Percentiles rank a stretch among this genome's conserved stretches.
These are phyloP conservation scores for Talaromyces sp. DNA, from an alignment of 2,329 filamentous ascomycete genomes.

Conservation along the genomic window DNA sequence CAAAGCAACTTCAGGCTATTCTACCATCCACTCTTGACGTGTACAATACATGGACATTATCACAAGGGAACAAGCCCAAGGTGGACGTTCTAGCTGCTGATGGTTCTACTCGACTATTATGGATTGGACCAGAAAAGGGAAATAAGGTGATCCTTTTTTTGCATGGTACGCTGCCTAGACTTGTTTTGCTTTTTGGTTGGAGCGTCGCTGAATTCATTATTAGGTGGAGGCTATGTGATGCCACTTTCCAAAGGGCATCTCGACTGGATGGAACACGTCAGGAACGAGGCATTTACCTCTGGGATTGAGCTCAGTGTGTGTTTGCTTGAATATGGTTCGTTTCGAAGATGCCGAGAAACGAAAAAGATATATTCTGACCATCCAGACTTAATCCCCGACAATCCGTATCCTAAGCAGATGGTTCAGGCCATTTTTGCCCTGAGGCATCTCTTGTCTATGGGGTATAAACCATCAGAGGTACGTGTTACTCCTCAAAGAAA, in stretches of 20 bases:
- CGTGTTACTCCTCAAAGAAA: background rate
- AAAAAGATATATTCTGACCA: slow-evolving; percentile 16
- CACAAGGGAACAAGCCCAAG: background rate
- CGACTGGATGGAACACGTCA: slow-evolving; percentile 19
- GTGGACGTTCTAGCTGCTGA: background rate
- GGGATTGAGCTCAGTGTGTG: slow-evolving; percentile 4
- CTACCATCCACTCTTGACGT: slow-evolving; percentile 17
- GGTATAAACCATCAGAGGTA: slow-evolving; percentile 15
- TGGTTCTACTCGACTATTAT: slow-evolving; percentile 15
- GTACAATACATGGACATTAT: slow-evolving; percentile 15
- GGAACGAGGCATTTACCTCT: slow-evolving; percentile 9
- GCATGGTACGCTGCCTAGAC: slow-evolving; percentile 13
- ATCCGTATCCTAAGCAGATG: slow-evolving; percentile 19
- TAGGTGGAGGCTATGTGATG: slow-evolving; percentile 22
- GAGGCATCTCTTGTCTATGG: slow-evolving; percentile 13
- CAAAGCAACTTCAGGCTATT: slow-evolving; percentile 15
- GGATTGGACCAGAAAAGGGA: slow-evolving; percentile 13
- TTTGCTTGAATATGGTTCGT: background rate
- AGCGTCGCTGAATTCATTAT: background rate
- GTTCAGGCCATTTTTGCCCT: slow-evolving; percentile 15
- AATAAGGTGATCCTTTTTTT: slow-evolving; percentile 19
- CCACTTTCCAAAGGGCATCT: slow-evolving; percentile 18
- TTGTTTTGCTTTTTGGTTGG: background rate
- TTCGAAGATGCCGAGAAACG: background rate
- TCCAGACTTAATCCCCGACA: slow-evolving; percentile 17